A percentile compares a stretch with the other conserved stretches of the same genome.
These are phyloP conservation scores for Penicillium polonicum DNA, from an alignment of 2,329 filamentous ascomycete genomes.

Conservation along the genomic window DNA sequence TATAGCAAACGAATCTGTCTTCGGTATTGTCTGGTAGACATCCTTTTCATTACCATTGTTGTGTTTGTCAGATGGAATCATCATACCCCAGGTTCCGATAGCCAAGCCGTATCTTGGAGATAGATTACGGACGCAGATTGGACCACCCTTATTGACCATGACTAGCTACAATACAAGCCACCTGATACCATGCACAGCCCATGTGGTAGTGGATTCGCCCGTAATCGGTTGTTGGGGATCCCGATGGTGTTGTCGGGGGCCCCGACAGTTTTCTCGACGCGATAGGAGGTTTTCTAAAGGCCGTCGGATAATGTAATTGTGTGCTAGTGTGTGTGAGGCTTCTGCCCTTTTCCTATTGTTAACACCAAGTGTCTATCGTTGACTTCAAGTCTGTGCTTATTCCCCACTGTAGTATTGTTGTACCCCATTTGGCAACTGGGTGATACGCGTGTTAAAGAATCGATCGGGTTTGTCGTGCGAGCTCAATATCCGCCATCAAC, in stretches of 20 bases:
- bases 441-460: not conserved
- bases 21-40: not conserved
- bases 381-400: not conserved
- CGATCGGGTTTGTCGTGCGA: not conserved
- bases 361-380: not conserved
- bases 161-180: not conserved
- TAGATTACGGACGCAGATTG: not conserved
- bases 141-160: not conserved
- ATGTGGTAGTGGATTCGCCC: not conserved
- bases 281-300: not conserved
- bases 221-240: not conserved
- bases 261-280: too few relatives aligned
- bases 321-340: not conserved
- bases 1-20: not conserved
- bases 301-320: not conserved
- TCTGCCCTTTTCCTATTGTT: not conserved
- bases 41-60: not conserved
- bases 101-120: not conserved
- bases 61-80: not conserved
- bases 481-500: not conserved
- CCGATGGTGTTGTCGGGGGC: not conserved
- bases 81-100: not conserved
- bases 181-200: not conserved
- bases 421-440: not conserved
- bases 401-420: not conserved